phyloP scores from a whole-genome alignment of 371 early-diverging fungal species.

The Umbelopsis sp. region DNA sequence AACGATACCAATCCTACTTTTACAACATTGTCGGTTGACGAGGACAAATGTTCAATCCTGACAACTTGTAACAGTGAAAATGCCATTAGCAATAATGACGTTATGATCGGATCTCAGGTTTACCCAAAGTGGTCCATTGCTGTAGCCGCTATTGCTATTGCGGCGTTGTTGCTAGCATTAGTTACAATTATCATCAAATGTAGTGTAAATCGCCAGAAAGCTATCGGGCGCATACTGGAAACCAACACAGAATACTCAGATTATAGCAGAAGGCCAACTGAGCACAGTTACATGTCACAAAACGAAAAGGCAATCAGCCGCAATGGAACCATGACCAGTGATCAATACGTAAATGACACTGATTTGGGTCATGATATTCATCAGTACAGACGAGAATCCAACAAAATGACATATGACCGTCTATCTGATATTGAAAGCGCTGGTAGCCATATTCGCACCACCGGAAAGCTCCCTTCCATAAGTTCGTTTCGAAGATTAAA shows the following conservation, averaged over 20 bases:
- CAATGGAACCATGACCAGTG: background rate
- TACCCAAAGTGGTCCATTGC: constrained; percentile 14
- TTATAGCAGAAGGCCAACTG: constrained; percentile 2
- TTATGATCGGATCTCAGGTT: constrained; percentile 7
- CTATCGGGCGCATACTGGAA: background rate
- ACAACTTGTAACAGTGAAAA: background rate
- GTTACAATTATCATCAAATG: background rate
- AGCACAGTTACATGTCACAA: background rate
- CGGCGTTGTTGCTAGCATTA: background rate
- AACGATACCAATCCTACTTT: background rate
- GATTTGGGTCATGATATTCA: background rate
- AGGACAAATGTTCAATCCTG: background rate
- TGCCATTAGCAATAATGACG: background rate
- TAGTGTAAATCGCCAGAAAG: background rate
- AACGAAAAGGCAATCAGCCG: background rate
- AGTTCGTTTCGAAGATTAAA: constrained; percentile 3
- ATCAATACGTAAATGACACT: background rate
- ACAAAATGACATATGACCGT: background rate
- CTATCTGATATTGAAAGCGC: background rate
- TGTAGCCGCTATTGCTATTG: background rate
- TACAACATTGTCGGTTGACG: background rate
- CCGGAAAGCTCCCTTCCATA: background rate
- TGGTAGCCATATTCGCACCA: background rate
- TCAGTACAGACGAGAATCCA: background rate
- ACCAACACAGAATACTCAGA: constrained; percentile 4